phyloP scores from a whole-genome alignment of 768 basidiomycete species.

The Paxillus ammoniavirescens region DNA sequence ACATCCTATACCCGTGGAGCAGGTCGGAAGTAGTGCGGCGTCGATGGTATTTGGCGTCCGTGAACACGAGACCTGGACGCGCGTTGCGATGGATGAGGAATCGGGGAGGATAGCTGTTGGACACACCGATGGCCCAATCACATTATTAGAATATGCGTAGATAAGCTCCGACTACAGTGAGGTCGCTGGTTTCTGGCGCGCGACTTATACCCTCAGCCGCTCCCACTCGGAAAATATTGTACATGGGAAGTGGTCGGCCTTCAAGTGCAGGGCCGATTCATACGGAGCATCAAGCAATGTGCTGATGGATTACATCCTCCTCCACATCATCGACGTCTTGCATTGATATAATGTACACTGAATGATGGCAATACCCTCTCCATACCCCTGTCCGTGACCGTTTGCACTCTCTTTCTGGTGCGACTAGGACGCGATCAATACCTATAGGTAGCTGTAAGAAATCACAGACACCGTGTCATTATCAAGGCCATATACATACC shows the following conservation, averaged over 20 bases:
- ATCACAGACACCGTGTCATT: neutral
- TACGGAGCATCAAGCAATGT: neutral
- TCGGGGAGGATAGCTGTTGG: slow-evolving; percentile 37
- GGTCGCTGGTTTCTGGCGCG: neutral
- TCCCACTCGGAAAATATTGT: neutral
- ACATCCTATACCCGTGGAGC: neutral
- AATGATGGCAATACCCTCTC: neutral
- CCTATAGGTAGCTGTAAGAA: slow-evolving; percentile 33
- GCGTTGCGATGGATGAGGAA: slow-evolving; percentile 38
- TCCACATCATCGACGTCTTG: neutral
- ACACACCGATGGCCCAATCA: slow-evolving; percentile 43
- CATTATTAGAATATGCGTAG: slow-evolving; percentile 49
- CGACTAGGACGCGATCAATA: slow-evolving; percentile 47
- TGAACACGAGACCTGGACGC: slow-evolving; percentile 49
- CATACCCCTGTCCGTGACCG: no score
- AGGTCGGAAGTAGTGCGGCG: neutral
- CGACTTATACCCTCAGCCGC: neutral
- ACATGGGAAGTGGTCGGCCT: neutral
- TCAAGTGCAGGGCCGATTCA: neutral
- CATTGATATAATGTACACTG: neutral
- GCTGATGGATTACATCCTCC: no score
- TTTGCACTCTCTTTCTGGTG: no score
- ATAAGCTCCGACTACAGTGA: neutral
- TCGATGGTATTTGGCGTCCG: slow-evolving; percentile 45
- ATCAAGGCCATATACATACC: slow-evolving; percentile 40